Percentiles rank a stretch among this genome's conserved stretches.
These are phyloP conservation scores for Nematocida parisii DNA, from an alignment of 371 early-diverging fungal genomes.

Conservation along the genomic window DNA sequence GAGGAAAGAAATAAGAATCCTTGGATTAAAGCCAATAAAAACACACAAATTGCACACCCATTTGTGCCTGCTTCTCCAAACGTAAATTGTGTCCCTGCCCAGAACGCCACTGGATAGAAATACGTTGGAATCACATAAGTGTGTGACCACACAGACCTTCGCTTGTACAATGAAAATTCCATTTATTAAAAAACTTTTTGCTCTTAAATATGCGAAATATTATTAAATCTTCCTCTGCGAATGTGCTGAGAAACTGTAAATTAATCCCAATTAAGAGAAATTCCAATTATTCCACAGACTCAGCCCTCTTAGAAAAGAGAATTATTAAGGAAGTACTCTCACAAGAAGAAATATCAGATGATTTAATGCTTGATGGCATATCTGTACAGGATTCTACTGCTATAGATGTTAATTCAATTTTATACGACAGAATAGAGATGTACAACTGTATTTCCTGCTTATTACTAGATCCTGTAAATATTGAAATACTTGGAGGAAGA, in stretches of 20 bases:
- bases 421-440: background rate
- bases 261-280: background rate
- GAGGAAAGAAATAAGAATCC: constrained; percentile 46
- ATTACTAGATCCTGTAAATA: background rate
- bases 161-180: constrained; percentile 36
- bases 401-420: background rate
- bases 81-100: constrained; percentile 1
- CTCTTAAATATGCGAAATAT: background rate
- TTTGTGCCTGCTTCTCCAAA: constrained; percentile 23
- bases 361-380: background rate
- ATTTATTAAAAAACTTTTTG: constrained; percentile 7
- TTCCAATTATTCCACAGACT: background rate
- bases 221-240: background rate
- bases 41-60: constrained; percentile 21
- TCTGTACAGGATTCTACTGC: background rate
- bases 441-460: background rate
- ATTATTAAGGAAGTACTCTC: too few species aligned
- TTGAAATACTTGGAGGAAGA: background rate
- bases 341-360: too few species aligned
- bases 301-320: too few species aligned
- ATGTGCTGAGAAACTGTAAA: background rate
- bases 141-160: constrained; percentile 30
- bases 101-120: constrained; percentile 26
- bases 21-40: constrained; percentile 32
- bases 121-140: constrained; percentile 27